These are phyloP conservation scores for Candida namnaoensis DNA, from an alignment of 805 yeast species.

Conservation along the genomic window DNA sequence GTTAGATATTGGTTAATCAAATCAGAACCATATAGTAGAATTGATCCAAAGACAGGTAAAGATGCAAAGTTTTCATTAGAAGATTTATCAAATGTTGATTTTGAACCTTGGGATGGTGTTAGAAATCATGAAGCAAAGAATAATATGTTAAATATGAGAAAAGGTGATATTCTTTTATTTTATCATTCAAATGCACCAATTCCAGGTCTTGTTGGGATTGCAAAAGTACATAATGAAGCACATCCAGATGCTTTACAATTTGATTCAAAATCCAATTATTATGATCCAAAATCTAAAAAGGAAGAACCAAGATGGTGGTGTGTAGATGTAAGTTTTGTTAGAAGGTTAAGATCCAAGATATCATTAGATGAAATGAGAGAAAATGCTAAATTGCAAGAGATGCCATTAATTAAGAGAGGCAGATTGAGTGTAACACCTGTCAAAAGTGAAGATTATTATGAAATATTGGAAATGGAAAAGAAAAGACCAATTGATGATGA, in stretches of 20 bases:
- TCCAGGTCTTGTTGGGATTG: conserved; percentile 49
- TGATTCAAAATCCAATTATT: conserved; percentile 34
- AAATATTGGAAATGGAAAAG: conserved; percentile 26
- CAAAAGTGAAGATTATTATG: conserved; percentile 30
- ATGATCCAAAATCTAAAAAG: conserved; percentile 33
- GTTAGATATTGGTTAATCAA: conserved; percentile 44
- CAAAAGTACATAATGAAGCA: conserved; percentile 24
- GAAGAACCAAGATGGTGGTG: conserved; percentile 49
- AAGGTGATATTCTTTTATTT: conserved; percentile 39
- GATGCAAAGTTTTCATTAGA: conserved; percentile 41
- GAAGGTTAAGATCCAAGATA: conserved; percentile 34
- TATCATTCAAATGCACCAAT: conserved; percentile 46
- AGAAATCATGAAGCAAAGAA: conserved; percentile 51
- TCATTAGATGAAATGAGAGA: conserved; percentile 30
- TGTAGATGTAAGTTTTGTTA: conserved; percentile 36
- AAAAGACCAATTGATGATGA: conserved; percentile 18
- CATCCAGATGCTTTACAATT: conserved; percentile 32
- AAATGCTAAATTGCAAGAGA: conserved; percentile 23
- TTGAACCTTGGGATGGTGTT: conserved; percentile 53
- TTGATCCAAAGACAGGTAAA: conserved; percentile 35
- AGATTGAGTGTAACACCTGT: conserved; percentile 46
- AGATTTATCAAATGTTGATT: conserved; percentile 27
- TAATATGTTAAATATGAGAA: conserved; percentile 36
- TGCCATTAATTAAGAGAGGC: conserved; percentile 39
- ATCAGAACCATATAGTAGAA: conserved; percentile 43